Evolutionary conservation across 257 asterid genomes (phyloP), one percentile per base, ranked within the genome.

Genomic region (Solanum gandarillasii): DNA sequence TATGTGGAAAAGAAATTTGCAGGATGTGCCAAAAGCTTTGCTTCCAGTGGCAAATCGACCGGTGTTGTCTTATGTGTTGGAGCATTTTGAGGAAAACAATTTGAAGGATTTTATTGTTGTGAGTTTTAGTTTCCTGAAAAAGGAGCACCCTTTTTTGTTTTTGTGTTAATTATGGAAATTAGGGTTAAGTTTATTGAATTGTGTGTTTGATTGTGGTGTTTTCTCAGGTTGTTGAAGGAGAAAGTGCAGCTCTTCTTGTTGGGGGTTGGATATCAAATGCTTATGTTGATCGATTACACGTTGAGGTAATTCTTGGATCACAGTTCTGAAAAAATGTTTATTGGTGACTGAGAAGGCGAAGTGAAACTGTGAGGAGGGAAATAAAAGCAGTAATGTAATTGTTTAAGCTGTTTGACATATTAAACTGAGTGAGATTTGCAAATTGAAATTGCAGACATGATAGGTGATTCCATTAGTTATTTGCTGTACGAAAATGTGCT

Each of bases 1-100:
- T 74, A 11, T 74, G 52, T 36, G 83, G 83, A 5, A 72, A 72
- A 60, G 76, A 86, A 84, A 23, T 83, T 18, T 85, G 87, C 92
- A 97, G 99, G 99, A 96, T 84, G 95, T 97, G 87, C 99, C 99
- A 9, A 94, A 94, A 87, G 98, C 98, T 35, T 92, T 96, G 83
- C 93, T 97, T 29, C 99, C 99, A 2, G 96, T 95, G 73, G 99
- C 99, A 27, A 96, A 95, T 85, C 92, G 94, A 31, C 99, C 98
- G 36, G 98, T 95, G 85, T 89, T 97, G 43, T 96, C 95, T 3
- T 97, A 95, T 88, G 96, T 96, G 79, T 89, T 96, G 88, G 97
- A 97, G 92, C 98, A 95, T 88, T 95, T 97, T 12, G 99, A 97
- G 93, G 94, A 90, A 82, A 92, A 94, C 89, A 93, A 93, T 89